A percentile compares a stretch with the other conserved stretches of the same genome.
These are phyloP conservation scores for Pouteria campechiana DNA, from an alignment of 179 eudicot species.

Conservation along the genomic window DNA sequence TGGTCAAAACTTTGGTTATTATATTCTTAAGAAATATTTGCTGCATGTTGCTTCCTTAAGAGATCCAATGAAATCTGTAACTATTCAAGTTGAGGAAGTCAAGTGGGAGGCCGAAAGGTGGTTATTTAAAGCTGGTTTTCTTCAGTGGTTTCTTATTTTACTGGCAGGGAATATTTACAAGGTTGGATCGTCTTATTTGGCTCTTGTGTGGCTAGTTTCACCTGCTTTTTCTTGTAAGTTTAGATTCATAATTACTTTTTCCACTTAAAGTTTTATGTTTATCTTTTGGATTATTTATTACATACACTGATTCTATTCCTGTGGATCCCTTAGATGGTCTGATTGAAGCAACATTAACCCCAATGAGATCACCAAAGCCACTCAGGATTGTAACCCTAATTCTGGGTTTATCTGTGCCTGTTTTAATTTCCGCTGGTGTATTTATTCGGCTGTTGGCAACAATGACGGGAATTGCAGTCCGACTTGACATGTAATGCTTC, in stretches of 20 bases:
- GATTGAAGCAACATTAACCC: constrained; percentile 92
- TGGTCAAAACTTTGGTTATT: constrained; percentile 80
- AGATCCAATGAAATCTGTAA: constrained; percentile 20
- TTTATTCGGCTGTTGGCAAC: constrained; percentile 47
- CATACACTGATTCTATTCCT: constrained; percentile 9
- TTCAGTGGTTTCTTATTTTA: constrained; percentile 75
- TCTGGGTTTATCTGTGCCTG: constrained; percentile 61
- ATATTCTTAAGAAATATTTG: constrained; percentile 44
- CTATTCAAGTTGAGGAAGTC: constrained; percentile 35
- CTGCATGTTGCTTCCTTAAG: constrained; percentile 21
- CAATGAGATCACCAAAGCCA: constrained; percentile 73
- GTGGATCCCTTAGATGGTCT: constrained; percentile 64
- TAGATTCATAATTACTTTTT: not conserved
- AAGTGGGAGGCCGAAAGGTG: constrained; percentile 94
- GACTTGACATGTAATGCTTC: constrained; percentile 87
- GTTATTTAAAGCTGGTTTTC: constrained; percentile 73
- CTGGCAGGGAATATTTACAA: constrained; percentile 47
- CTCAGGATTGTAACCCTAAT: constrained; percentile 69
- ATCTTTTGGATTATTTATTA: not conserved
- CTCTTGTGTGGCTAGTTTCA: constrained; percentile 76
- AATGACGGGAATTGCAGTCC: constrained; percentile 63
- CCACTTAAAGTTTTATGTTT: too few species aligned
- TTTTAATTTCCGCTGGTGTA: constrained; percentile 67
- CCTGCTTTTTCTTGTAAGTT: constrained; percentile 96
- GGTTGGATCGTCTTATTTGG: constrained; percentile 67